Evolutionary conservation across 2,329 filamentous ascomycete species (phyloP), one percentile per base, ranked within the genome.

Genomic region (Hypomyces perniciosus): DNA sequence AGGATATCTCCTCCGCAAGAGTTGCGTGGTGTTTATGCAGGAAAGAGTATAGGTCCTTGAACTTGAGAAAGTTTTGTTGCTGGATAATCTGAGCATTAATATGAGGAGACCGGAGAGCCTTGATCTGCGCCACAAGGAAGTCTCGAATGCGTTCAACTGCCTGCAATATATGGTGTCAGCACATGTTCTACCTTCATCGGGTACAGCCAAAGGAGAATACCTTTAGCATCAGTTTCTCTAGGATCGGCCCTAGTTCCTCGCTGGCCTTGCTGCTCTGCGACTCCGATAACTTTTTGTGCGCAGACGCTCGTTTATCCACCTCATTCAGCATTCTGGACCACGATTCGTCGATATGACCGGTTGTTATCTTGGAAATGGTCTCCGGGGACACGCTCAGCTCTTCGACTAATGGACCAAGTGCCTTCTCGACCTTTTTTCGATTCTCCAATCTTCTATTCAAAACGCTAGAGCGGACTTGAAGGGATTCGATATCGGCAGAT

Each of bases 51-150:
- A 96, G 73, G 33, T 96, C 90, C 66, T 89, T 95, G 72, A 90
- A 95, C 59, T 82, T 85, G 44, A 96, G 73, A 60, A 99, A 90
- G 53, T 86, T 88, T 64, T 95, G 89, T 62, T 96, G 90, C 65
- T 99, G 93, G 44, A 99, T 91, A 51, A 97, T 86, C 65, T 99
- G 93, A 3, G 92, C 90, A 66, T 99, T 97, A 67, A 97, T 96
- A 62, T 92, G 93, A 10, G 93, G 93, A 28, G 92, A 96, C 51
- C 93, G 83, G 47, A 99, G 75, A 4, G 91, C 89, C 68, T 96
- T 96, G 66, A 99, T 93, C 66, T 97, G 92, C 12, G 88, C 81
- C 9, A 99, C 93, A 35, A 99, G 78, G 63, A 95, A 95, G 67
- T 99, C 93, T 52, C 95, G 81, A 66, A 97, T 95, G 51, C 93